These are phyloP conservation scores for Termitomyces sp. DNA, from an alignment of 768 basidiomycete species.

Conservation along the genomic window DNA sequence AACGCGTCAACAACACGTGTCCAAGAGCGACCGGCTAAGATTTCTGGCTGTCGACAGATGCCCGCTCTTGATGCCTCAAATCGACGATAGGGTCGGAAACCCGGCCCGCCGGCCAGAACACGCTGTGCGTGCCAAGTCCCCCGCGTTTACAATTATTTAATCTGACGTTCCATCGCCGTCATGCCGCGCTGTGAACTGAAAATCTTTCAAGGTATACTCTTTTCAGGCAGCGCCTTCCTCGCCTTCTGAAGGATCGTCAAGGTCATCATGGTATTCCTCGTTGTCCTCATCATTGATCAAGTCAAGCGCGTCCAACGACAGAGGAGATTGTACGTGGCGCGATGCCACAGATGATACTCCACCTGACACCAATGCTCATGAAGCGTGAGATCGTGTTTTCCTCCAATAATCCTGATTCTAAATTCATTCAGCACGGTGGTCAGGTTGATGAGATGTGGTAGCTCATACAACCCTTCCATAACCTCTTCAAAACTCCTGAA, in stretches of 20 bases:
- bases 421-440: not conserved
- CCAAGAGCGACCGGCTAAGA: not conserved
- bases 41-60: too few relatives aligned
- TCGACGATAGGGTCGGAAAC: not conserved
- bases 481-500: conserved; percentile 42
- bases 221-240: not conserved
- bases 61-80: not conserved
- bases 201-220: not conserved
- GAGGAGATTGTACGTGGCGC: not conserved
- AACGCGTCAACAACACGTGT: not conserved
- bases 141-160: not conserved
- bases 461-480: conserved; percentile 49
- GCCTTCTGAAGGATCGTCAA: not conserved
- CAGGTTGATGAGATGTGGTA: conserved; percentile 57
- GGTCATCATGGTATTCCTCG: not conserved
- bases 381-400: conserved; percentile 52
- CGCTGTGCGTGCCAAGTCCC: not conserved
- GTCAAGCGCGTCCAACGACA: too few relatives aligned
- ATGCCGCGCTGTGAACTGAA: not conserved
- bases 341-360: not conserved
- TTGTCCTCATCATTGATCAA: not conserved
- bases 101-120: not conserved
- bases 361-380: not conserved
- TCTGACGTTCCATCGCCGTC: not conserved
- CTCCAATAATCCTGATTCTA: conserved; percentile 42